These are phyloP conservation scores for Lachancea sp. DNA, from an alignment of 805 yeast genomes.

Conservation along the genomic window DNA sequence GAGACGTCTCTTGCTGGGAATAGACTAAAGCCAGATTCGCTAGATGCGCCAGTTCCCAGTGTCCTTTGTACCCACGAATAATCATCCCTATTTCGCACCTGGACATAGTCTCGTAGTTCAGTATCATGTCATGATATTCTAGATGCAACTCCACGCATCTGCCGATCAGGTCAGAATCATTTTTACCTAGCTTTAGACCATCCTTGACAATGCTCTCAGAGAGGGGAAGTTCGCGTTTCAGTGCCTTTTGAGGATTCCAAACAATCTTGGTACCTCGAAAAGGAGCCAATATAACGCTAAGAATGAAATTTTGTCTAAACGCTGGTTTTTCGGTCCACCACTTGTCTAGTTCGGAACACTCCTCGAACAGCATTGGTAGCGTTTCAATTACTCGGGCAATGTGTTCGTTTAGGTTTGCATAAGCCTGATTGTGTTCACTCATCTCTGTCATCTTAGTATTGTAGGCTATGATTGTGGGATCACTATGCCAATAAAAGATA, in stretches of 20 bases:
- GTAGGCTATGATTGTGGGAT: slow-evolving; percentile 17
- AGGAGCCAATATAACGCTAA: slow-evolving; percentile 22
- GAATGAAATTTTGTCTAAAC: slow-evolving; percentile 19
- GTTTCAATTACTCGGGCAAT: slow-evolving; percentile 7
- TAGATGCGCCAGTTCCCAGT: slow-evolving; percentile 43
- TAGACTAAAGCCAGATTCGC: slow-evolving; percentile 26
- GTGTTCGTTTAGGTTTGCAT: slow-evolving; percentile 6
- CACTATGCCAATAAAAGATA: slow-evolving; percentile 45
- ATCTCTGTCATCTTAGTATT: slow-evolving; percentile 17
- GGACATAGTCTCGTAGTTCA: slow-evolving; percentile 26
- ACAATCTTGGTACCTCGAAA: slow-evolving; percentile 18
- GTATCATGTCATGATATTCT: slow-evolving; percentile 27
- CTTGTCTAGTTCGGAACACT: neutral
- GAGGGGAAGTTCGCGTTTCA: slow-evolving; percentile 21
- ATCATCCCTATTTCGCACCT: slow-evolving; percentile 58
- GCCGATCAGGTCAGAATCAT: slow-evolving; percentile 47
- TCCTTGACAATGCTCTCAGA: slow-evolving; percentile 52
- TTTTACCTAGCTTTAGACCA: slow-evolving; percentile 60
- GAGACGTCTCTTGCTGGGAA: slow-evolving; percentile 15
- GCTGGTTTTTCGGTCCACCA: neutral
- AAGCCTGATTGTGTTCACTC: slow-evolving; percentile 6
- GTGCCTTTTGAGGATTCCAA: slow-evolving; percentile 24
- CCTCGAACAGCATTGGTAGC: slow-evolving; percentile 4
- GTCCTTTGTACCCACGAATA: slow-evolving; percentile 47
- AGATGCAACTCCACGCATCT: slow-evolving; percentile 36